phyloP scores from a whole-genome alignment of 306 rosid genomes.

The Cicer judaicum region DNA sequence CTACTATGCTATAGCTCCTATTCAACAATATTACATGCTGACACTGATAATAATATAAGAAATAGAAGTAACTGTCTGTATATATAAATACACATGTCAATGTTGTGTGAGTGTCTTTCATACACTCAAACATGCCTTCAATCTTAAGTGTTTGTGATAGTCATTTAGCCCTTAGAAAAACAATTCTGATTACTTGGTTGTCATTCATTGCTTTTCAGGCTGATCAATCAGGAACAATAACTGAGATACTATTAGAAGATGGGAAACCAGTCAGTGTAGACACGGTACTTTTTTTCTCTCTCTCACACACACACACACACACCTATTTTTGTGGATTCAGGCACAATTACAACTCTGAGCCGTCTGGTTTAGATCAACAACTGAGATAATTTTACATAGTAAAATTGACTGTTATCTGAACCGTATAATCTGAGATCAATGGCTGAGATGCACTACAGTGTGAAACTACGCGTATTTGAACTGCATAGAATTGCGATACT shows the following conservation, averaged over 20 bases:
- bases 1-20: too few species aligned
- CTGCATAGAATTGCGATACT: too few species aligned
- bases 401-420: too few species aligned
- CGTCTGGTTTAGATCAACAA: too few species aligned
- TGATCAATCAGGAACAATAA: constrained; percentile 82
- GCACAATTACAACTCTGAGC: too few species aligned
- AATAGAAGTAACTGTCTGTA: background rate
- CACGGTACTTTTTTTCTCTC: constrained; percentile 55
- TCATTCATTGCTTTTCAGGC: constrained; percentile 61
- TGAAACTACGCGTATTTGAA: too few species aligned
- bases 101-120: background rate
- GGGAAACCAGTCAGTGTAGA: constrained; percentile 83
- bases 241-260: constrained; percentile 69
- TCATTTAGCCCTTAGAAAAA: background rate
- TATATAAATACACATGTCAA: background rate
- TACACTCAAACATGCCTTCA: background rate
- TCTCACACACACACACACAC: background rate
- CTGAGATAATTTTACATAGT: too few species aligned
- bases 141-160: background rate
- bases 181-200: constrained; percentile 18
- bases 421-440: too few species aligned
- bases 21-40: background rate
- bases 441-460: too few species aligned
- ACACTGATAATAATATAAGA: background rate
- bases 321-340: too few species aligned